Conservation (phyloP, 192 early-diverging fungal genomes). For the Entrophospora sp. region DNA sequence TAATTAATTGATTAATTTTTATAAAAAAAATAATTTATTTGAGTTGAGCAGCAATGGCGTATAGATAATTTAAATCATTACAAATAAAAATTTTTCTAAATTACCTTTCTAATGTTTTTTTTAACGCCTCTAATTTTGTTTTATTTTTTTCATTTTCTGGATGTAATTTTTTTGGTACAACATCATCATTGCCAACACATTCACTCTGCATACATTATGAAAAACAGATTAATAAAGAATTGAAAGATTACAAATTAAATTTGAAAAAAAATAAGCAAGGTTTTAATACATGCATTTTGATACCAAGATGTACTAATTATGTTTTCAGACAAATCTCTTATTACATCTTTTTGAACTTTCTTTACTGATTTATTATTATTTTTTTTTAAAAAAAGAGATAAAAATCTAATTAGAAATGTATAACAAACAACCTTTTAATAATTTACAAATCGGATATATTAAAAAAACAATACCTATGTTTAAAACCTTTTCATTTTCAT, state of each 20-base stretch:
- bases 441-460: too few species aligned
- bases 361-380: conserved; percentile 19
- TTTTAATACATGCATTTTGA: conserved; percentile 1
- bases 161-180: conserved; percentile 27
- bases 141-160: conserved; percentile 30
- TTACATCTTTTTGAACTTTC: conserved; percentile 32
- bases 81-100: neutral
- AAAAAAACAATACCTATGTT: neutral
- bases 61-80: neutral
- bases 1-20: neutral
- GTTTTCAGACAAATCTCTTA: conserved; percentile 25
- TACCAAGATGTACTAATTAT: conserved; percentile 49
- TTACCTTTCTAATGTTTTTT: conserved; percentile 24
- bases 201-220: neutral
- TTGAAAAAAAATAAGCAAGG: neutral
- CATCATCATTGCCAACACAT: neutral
- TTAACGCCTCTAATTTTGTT: conserved; percentile 22
- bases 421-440: too few species aligned
- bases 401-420: too few species aligned
- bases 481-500: neutral
- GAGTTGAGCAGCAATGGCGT: neutral
- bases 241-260: neutral
- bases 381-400: neutral
- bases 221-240: neutral
- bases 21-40: neutral